Base-by-base conservation (phyloP, 108 stramenopile genomes). In the Ochromonas danica region DNA sequence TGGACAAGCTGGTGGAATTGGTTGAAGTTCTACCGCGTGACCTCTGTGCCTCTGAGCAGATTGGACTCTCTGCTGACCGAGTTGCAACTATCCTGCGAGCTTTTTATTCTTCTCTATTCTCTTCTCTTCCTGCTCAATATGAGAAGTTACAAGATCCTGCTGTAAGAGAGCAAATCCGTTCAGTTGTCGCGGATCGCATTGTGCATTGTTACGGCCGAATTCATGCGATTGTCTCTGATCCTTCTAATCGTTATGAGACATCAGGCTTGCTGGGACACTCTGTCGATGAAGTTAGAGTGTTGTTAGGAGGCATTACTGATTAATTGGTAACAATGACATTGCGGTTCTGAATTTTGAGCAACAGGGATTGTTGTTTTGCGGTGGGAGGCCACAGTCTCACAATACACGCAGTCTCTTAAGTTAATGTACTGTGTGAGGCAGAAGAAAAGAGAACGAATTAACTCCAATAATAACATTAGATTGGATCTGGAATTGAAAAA, bases 81-180 rank as follows among this genome's bases (percentile, higher is more conserved):
- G 72, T 75, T 41, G 51, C n/a, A 45, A 60, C 43, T 27, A 22
- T 60, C 6, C 17, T 75, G 72, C 43, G 72, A 6, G 72, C 72
- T 10, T 75, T 75, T 36, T 75, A 75, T 41, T 3, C 72, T 27
- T 75, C 72, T 6, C 72, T 75, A 6, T 75, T 45, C 51, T 75
- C 72, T 6, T 35, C 72, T 6, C 6, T 67, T 67, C 30, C 45
- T 14, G 14, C 45, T 14, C 45, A 51, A 51, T 51, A 14, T 51
- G 45, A 51, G 22, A 6, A 22, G 14, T 51, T 51, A 51, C 45
- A 51, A 51, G 45, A 51, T 22, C 45, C 45, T 14, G 22, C 14
- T 51, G 6, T 51, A 51, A 6, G 45, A 51, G 45, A 51, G 22
- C 6, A 6, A 22, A 51, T 51, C 6, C 6, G 45, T 14, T 14